Percentiles rank a stretch among this genome's conserved stretches.
Evolutionary conservation across 805 yeast species (phyloP).

Genomic region (Suhomyces kilbournensis): DNA sequence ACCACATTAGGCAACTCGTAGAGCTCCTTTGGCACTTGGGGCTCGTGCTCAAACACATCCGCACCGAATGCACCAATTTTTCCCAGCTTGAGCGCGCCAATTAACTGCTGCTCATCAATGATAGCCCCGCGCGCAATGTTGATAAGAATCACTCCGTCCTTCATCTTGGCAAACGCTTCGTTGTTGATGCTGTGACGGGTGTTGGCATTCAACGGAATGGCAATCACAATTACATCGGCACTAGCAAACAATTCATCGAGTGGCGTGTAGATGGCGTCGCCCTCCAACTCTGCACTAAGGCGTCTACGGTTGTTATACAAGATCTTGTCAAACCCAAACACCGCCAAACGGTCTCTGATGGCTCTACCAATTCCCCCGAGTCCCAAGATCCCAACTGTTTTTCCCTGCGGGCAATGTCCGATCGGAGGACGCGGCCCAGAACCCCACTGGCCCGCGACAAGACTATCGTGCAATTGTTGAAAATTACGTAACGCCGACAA

Average conservation of each 20-base stretch:
- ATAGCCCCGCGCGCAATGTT: slow-evolving; percentile 91
- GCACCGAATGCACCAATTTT: slow-evolving; percentile 66
- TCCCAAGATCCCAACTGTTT: slow-evolving; percentile 76
- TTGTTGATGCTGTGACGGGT: slow-evolving; percentile 70
- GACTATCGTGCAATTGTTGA: slow-evolving; percentile 52
- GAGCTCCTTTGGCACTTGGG: slow-evolving; percentile 63
- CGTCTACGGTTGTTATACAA: slow-evolving; percentile 68
- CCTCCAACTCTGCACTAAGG: slow-evolving; percentile 60
- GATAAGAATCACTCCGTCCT: slow-evolving; percentile 71
- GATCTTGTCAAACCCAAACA: slow-evolving; percentile 73
- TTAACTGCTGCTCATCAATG: slow-evolving; percentile 61
- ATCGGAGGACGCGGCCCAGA: slow-evolving; percentile 51
- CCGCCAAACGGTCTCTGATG: slow-evolving; percentile 64
- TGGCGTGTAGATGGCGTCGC: slow-evolving; percentile 65
- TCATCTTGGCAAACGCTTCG: slow-evolving; percentile 63
- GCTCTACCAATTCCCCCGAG: slow-evolving; percentile 91
- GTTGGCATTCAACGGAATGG: slow-evolving; percentile 69
- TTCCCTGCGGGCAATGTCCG: slow-evolving; percentile 76
- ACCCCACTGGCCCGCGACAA: slow-evolving; percentile 60
- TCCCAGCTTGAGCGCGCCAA: slow-evolving; percentile 56
- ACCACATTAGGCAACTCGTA: slow-evolving; percentile 64
- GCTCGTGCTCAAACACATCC: slow-evolving; percentile 77
- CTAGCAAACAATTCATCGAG: slow-evolving; percentile 63
- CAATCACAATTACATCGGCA: slow-evolving; percentile 70
- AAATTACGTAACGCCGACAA: slow-evolving; percentile 68